Percentiles rank a stretch among this genome's conserved stretches.
phyloP scores from a whole-genome alignment of 2,329 filamentous ascomycete species.

The Aspergillus chevalieri region DNA sequence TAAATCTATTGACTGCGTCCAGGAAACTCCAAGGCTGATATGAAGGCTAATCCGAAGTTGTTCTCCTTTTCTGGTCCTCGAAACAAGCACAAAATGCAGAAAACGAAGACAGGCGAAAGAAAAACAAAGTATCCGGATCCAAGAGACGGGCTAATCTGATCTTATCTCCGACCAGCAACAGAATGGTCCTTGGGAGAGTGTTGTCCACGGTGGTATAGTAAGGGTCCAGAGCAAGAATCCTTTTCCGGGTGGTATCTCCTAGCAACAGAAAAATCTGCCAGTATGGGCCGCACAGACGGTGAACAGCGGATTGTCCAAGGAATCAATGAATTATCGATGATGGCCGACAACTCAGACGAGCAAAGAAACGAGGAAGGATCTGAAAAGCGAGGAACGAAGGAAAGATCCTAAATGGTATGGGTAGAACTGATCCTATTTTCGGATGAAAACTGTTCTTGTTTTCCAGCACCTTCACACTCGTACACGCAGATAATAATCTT shows the following conservation, averaged over 20 bases:
- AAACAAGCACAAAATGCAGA: conserved; percentile 9
- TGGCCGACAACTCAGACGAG: not conserved
- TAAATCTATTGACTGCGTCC: conserved; percentile 18
- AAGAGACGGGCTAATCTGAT: not conserved
- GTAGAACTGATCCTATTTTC: not conserved
- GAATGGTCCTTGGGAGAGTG: not conserved
- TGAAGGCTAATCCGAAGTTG: conserved; percentile 14
- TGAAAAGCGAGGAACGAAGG: not conserved
- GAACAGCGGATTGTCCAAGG: not conserved
- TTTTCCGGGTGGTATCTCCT: not conserved
- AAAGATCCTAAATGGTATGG: not conserved
- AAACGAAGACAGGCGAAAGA: conserved; percentile 8
- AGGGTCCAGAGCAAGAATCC: not conserved
- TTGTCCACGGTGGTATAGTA: not conserved
- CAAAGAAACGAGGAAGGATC: not conserved
- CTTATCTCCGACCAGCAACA: not conserved
- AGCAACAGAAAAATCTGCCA: not conserved
- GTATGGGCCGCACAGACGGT: not conserved
- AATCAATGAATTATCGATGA: not conserved
- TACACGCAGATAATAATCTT: not conserved
- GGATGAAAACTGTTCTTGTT: not conserved
- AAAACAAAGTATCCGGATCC: conserved; percentile 4
- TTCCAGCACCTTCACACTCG: not conserved
- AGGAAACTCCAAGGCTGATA: conserved; percentile 16
- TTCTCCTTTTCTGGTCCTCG: conserved; percentile 3